phyloP scores from a whole-genome alignment of 2,329 filamentous ascomycete genomes.

The Phialophora chinensis region DNA sequence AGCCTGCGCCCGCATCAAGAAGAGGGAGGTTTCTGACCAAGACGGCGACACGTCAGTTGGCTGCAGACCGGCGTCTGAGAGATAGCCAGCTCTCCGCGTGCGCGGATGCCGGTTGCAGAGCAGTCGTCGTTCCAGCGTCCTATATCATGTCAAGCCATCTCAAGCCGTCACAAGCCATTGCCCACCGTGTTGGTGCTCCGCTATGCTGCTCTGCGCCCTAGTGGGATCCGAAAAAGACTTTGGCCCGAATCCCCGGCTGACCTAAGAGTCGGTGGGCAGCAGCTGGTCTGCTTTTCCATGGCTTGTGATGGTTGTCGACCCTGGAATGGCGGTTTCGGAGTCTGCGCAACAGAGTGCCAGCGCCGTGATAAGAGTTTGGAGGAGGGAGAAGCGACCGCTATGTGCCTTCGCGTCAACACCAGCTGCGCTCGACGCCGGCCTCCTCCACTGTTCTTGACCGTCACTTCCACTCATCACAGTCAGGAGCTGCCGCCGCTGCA shows the following conservation, averaged over 20 bases:
- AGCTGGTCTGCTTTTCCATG: conserved; percentile 12
- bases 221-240: conserved; percentile 17
- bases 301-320: conserved; percentile 8
- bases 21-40: neutral
- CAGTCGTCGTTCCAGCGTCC: conserved; percentile 8
- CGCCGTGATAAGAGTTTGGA: conserved; percentile 8
- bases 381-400: neutral
- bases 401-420: neutral
- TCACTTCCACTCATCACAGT: neutral
- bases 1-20: too few species aligned
- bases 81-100: neutral
- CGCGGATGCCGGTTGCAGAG: conserved; percentile 7
- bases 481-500: conserved; percentile 3
- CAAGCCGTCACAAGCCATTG: conserved; percentile 2
- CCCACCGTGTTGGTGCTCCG: conserved; percentile 14
- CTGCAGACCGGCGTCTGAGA: conserved; percentile 1
- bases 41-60: neutral
- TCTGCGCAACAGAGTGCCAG: conserved; percentile 9
- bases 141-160: conserved; percentile 14
- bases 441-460: conserved; percentile 2
- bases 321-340: conserved; percentile 15
- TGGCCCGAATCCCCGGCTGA: conserved; percentile 22
- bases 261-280: conserved; percentile 19
- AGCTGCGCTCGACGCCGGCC: neutral
- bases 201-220: conserved; percentile 12